Percentiles rank a stretch among this genome's conserved stretches.
phyloP scores from a whole-genome alignment of 352 stramenopile species.

The Pythium apleroticum region DNA sequence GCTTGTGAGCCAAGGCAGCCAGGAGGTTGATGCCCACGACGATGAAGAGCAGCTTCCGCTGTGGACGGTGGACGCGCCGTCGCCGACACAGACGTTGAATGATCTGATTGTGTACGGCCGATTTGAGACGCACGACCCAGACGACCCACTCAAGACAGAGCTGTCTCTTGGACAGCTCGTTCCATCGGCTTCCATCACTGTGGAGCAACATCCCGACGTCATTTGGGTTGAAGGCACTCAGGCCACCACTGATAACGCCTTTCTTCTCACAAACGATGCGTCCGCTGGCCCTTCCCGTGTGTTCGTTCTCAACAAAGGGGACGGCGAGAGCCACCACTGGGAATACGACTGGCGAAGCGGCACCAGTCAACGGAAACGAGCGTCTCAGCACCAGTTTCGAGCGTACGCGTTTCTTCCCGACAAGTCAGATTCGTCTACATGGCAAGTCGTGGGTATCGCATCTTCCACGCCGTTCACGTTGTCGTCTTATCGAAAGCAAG shows the following conservation, averaged over 20 bases:
- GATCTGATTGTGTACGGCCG: constrained; percentile 33
- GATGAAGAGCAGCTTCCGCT: constrained; percentile 23
- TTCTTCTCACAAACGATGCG: background rate
- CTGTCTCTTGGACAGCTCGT: constrained; percentile 28
- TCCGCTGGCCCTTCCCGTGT: constrained; percentile 13
- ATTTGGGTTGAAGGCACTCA: constrained; percentile 27
- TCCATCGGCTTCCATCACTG: constrained; percentile 12
- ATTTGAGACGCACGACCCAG: constrained; percentile 38
- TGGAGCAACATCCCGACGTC: constrained; percentile 18
- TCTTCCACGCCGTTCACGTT: constrained; percentile 43
- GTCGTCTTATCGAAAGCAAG: constrained; percentile 36
- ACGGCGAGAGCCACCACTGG: constrained; percentile 47
- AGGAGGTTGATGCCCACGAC: background rate
- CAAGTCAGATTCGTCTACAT: constrained; percentile 12
- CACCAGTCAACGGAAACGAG: constrained; percentile 45
- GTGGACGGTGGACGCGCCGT: constrained; percentile 17
- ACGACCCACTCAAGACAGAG: constrained; percentile 16
- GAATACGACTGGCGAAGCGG: constrained; percentile 63
- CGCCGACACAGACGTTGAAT: constrained; percentile 1
- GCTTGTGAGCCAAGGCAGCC: constrained; percentile 4
- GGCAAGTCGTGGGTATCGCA: constrained; percentile 31
- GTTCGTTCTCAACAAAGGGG: constrained; percentile 26
- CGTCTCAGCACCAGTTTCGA: constrained; percentile 40
- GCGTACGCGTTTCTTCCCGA: constrained; percentile 37
- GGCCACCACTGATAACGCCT: constrained; percentile 3